Base-by-base conservation (phyloP, 371 early-diverging fungal genomes). In the Syncephalastrum monosporum region DNA sequence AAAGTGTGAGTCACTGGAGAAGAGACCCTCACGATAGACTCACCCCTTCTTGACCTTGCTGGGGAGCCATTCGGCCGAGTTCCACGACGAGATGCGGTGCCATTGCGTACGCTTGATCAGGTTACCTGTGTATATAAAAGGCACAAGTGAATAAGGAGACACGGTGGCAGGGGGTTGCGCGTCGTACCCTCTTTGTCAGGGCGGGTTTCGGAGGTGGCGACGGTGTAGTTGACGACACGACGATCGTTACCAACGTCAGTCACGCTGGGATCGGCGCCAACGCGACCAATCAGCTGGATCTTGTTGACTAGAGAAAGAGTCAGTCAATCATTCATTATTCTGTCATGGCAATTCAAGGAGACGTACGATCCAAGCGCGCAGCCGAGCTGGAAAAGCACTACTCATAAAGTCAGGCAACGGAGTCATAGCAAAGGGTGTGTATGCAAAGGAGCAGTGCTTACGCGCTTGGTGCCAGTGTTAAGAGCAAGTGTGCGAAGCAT, bases 21-120 rank as follows among this genome's bases (percentile, higher is more conserved):
- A 7, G 19, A 43, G 29, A 8, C n/a, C 14, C 29, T 14, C 3
- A n/a, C 42, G 16, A 17, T 47, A 12, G 25, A 41, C 41, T 62
- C 69, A 79, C 79, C 79, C 84, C 59, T 81, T 82, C 64, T 80
- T 79, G 38, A 84, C 67, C 27, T 74, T 70, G 7, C 67, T 71
- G 2, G 69, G 53, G 41, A 81, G 66, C 71, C 71, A 80, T 1
- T 73, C 61, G 42, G 66, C 65, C 33, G 70, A 56, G 42, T 73
- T 65, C 82, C 82, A 84, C 5, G 74, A 74, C 15, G 67, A 60
- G 59, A 84, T 63, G 42, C 82, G 81, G 58, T 84, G 84, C 84
- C 84, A 84, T 60, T 84, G 84, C 14, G 84, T 84, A 21, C 73
- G 75, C 64, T 81, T 79, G 57, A 84, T 64, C 53, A 79, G 53